Percentiles rank a stretch among this genome's conserved stretches.
Conservation (phyloP, 768 basidiomycete species). For the Amanita polypyramis region DNA sequence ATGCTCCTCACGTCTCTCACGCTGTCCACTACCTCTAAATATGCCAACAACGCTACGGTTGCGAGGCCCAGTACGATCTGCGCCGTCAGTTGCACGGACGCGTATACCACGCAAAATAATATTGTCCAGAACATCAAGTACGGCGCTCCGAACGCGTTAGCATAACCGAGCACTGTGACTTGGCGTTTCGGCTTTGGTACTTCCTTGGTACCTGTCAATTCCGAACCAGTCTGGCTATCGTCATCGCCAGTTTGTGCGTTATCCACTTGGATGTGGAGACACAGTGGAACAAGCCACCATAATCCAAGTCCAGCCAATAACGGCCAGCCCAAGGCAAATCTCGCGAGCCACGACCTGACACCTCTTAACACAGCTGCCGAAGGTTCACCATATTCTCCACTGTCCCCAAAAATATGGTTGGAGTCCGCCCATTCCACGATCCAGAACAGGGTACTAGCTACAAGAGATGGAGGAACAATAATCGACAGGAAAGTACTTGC, state of each 20-base stretch:
- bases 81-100: slow-evolving; percentile 68
- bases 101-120: slow-evolving; percentile 49
- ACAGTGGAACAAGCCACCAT: slow-evolving; percentile 70
- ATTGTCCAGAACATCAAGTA: slow-evolving; percentile 78
- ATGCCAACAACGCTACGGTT: slow-evolving; percentile 56
- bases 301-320: slow-evolving; percentile 43
- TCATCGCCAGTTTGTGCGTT: slow-evolving; percentile 13
- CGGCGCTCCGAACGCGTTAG: slow-evolving; percentile 83
- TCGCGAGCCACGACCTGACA: slow-evolving; percentile 51
- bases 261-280: slow-evolving; percentile 48
- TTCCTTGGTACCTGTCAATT: background rate
- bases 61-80: slow-evolving; percentile 67
- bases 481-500: slow-evolving; percentile 54
- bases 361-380: slow-evolving; percentile 32
- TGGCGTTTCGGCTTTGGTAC: slow-evolving; percentile 20
- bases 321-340: slow-evolving; percentile 40
- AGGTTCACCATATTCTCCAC: slow-evolving; percentile 14
- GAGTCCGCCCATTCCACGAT: slow-evolving; percentile 72
- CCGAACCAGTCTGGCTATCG: too few species aligned
- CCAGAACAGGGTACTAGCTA: slow-evolving; percentile 64
- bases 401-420: slow-evolving; percentile 30
- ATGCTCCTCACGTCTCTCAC: slow-evolving; percentile 59
- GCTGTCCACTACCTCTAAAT: slow-evolving; percentile 76
- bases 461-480: slow-evolving; percentile 46
- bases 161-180: slow-evolving; percentile 61